These are phyloP conservation scores for Pseudocercospora ulei DNA, from an alignment of 2,329 filamentous ascomycete species.

Conservation along the genomic window DNA sequence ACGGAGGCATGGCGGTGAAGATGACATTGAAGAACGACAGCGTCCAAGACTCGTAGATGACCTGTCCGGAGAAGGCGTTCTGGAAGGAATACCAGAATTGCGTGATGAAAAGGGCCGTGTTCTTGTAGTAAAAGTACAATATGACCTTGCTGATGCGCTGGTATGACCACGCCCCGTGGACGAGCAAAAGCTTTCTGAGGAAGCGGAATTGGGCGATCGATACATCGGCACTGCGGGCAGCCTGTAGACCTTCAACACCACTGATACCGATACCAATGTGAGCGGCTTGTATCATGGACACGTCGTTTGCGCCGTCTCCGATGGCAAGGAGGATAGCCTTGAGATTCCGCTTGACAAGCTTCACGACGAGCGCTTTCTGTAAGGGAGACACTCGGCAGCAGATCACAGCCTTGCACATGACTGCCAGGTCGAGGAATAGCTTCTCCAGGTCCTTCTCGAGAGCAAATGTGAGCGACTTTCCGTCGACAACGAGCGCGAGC, in stretches of 20 bases:
- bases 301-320: slow-evolving; percentile 94
- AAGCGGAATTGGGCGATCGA: slow-evolving; percentile 93
- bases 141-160: slow-evolving; percentile 95
- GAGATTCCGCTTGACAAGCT: slow-evolving; percentile 90
- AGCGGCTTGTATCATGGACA: slow-evolving; percentile 99
- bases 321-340: slow-evolving; percentile 89
- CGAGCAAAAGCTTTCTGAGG: slow-evolving; percentile 82
- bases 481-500: slow-evolving; percentile 86
- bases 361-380: slow-evolving; percentile 94
- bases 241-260: slow-evolving; percentile 91
- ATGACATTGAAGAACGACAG: slow-evolving; percentile 99
- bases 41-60: slow-evolving; percentile 99
- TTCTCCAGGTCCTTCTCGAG: slow-evolving; percentile 91
- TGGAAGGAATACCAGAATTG: slow-evolving; percentile 95
- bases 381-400: slow-evolving; percentile 92
- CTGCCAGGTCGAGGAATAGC: slow-evolving; percentile 79
- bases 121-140: slow-evolving; percentile 98
- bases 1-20: slow-evolving; percentile 86
- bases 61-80: slow-evolving; percentile 93
- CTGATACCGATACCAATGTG: slow-evolving; percentile 97
- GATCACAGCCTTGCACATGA: slow-evolving; percentile 97
- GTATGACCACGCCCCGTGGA: slow-evolving; percentile 96
- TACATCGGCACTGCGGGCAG: slow-evolving; percentile 88
- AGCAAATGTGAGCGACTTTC: slow-evolving; percentile 86
- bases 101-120: slow-evolving; percentile 96